A percentile compares a stretch with the other conserved stretches of the same genome.
Evolutionary conservation across 306 rosid genomes (phyloP).

Genomic region (Glycine soja): DNA sequence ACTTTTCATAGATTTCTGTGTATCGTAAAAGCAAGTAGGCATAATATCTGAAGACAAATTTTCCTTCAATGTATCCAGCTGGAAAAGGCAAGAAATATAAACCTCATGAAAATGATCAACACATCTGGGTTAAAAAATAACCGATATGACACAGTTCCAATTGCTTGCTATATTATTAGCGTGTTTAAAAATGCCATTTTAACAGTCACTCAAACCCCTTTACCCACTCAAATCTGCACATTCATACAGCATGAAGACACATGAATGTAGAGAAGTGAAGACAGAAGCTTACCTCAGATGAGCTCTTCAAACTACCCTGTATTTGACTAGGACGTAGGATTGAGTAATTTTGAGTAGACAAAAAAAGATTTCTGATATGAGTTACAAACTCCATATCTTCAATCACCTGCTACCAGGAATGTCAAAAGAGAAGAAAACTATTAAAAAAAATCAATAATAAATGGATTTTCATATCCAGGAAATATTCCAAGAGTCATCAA

Average conservation of each 20-base stretch:
- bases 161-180: constrained; percentile 16
- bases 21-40: constrained; percentile 53
- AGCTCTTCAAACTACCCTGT: constrained; percentile 57
- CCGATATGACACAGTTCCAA: neutral
- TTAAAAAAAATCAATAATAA: constrained; percentile 34
- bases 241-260: constrained; percentile 18
- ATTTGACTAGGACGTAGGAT: constrained; percentile 50
- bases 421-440: constrained; percentile 29
- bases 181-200: constrained; percentile 15
- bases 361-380: constrained; percentile 69
- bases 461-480: constrained; percentile 17
- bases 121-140: constrained; percentile 20
- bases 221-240: neutral
- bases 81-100: constrained; percentile 41
- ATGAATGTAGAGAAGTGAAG: constrained; percentile 39
- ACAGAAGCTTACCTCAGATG: constrained; percentile 64
- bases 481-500: constrained; percentile 23
- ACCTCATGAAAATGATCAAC: constrained; percentile 32
- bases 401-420: constrained; percentile 64
- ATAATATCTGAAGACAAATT: constrained; percentile 56
- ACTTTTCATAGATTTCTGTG: constrained; percentile 54
- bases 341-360: constrained; percentile 64
- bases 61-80: constrained; percentile 56
- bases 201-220: constrained; percentile 7
- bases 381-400: constrained; percentile 75